Base-by-base conservation (phyloP, 352 stramenopile species). In the Phytophthora tubulina region DNA sequence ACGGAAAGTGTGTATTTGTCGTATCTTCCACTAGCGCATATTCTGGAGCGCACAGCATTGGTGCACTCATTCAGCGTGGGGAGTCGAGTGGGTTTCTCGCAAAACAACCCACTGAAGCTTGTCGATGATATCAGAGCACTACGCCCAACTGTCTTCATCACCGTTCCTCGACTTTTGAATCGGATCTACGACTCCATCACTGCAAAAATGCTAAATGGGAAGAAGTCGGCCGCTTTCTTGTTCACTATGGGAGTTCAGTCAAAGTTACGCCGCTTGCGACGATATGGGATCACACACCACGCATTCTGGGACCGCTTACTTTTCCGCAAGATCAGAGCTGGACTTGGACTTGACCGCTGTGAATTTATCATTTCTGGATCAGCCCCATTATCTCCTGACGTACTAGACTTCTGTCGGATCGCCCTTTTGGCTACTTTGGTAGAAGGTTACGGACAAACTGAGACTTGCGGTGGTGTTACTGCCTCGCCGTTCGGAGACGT, bases 371-470 rank as follows among this genome's bases (percentile, higher is more conserved):
- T 99, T 2, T 98, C 90, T 38, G 97, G 97, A 17, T 98, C 95
- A 2, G 97, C 97, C 8, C 96, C 97, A 4, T 76, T 99, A 48
- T 86, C 90, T n/a, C 76, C 90, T 13, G 91, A 97, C 21, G 96
- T 99, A 11, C 91, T 98, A 69, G 89, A 88, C 13, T 99, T 99
- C 75, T 97, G 97, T 67, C 91, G 96, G n/a, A 91, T 97, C 44
- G 85, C 97, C 21, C 88, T 99, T 45, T 88, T 89, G 44, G 78
- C 88, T 5, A 76, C 78, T 9, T 85, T 99, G 3, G 75, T 96
- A 3, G 95, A 99, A 79, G 97, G 97, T 32, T 99, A 99, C 72
- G 97, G 97, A 1, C 94, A 99, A 78, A 99, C 96, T 1, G 97
- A 99, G 82, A 98, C 93, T 60, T 90, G 90, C 50, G 96, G 93